These are phyloP conservation scores for Saturnispora galanensis DNA, from an alignment of 805 yeast species.

Conservation along the genomic window DNA sequence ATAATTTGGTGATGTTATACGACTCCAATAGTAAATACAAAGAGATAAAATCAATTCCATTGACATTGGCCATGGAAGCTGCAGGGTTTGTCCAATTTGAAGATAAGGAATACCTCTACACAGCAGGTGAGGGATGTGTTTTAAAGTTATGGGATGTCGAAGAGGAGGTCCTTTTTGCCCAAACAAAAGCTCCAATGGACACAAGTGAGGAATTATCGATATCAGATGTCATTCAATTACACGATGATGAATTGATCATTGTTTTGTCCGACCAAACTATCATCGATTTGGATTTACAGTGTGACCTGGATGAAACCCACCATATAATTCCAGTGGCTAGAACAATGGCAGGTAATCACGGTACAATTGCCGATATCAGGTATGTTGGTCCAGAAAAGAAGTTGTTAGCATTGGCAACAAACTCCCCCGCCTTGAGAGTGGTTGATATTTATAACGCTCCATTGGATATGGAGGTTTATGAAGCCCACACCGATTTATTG, in stretches of 20 bases:
- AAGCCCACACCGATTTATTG: slow-evolving; percentile 80
- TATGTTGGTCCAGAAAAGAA: slow-evolving; percentile 56
- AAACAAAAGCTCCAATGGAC: slow-evolving; percentile 38
- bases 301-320: slow-evolving; percentile 21
- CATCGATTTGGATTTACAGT: slow-evolving; percentile 20
- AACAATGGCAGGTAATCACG: slow-evolving; percentile 85
- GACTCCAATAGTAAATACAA: slow-evolving; percentile 38
- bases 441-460: slow-evolving; percentile 50
- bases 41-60: slow-evolving; percentile 58
- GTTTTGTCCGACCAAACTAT: slow-evolving; percentile 83
- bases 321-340: slow-evolving; percentile 34
- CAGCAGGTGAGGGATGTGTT: slow-evolving; percentile 74
- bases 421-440: slow-evolving; percentile 79
- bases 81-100: slow-evolving; percentile 44
- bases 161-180: slow-evolving; percentile 37
- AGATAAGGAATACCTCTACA: slow-evolving; percentile 35
- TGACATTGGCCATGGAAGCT: slow-evolving; percentile 62
- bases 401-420: slow-evolving; percentile 78
- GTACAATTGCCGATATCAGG: slow-evolving; percentile 84
- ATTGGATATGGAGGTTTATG: slow-evolving; percentile 52
- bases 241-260: slow-evolving; percentile 32
- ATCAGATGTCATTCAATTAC: slow-evolving; percentile 37
- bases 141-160: slow-evolving; percentile 54
- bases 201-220: slow-evolving; percentile 68
- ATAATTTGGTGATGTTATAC: slow-evolving; percentile 59